Percentiles rank a stretch among this genome's conserved stretches.
Evolutionary conservation across 2,329 filamentous ascomycete species (phyloP).

Genomic region (Phialophora chinensis): DNA sequence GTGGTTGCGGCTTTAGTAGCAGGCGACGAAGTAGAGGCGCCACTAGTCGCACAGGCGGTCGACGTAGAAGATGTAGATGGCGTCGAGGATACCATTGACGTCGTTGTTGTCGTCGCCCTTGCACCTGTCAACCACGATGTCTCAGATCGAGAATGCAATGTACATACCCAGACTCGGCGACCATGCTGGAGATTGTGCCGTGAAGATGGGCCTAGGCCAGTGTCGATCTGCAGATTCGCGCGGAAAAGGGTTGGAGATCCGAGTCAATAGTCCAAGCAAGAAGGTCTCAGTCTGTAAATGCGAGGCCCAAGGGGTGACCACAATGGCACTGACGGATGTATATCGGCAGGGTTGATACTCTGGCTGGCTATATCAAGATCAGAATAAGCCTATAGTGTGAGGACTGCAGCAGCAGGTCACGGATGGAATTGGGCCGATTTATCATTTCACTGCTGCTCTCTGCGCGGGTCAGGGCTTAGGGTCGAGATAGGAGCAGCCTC

Average conservation of each 20-base stretch:
- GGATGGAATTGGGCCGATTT: conserved; percentile 17
- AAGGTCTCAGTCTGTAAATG: neutral
- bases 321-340: neutral
- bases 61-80: conserved; percentile 12
- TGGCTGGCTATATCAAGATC: conserved; percentile 3
- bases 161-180: conserved; percentile 29
- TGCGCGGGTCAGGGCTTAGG: conserved; percentile 4
- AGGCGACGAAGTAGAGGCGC: conserved; percentile 10
- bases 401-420: conserved; percentile 5
- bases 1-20: conserved; percentile 18
- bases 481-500: conserved; percentile 16
- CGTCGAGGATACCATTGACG: conserved; percentile 11
- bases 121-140: conserved; percentile 31
- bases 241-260: neutral
- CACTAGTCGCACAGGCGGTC: conserved; percentile 5
- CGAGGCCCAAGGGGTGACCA: neutral
- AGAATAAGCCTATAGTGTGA: conserved; percentile 13
- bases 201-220: neutral
- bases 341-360: neutral
- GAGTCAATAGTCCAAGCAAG: neutral
- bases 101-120: conserved; percentile 29
- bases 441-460: conserved; percentile 10
- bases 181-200: conserved; percentile 13
- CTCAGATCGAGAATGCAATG: conserved; percentile 28
- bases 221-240: neutral